Conservation (phyloP, 2,329 filamentous ascomycete genomes). For the Fusarium sp. region DNA sequence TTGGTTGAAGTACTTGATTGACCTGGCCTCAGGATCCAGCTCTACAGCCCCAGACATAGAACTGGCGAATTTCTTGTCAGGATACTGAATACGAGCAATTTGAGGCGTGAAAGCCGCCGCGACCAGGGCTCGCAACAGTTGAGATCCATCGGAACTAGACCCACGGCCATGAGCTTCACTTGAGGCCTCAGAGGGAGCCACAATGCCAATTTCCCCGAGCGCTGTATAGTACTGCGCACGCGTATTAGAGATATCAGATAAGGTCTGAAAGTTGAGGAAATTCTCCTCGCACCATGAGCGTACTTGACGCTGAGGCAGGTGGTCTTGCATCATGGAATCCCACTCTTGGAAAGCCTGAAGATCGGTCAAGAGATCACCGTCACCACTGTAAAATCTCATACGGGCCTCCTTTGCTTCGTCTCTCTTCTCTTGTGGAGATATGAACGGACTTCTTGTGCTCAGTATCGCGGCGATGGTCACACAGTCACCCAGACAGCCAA, state of each 20-base stretch:
- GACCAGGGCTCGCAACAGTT: constrained; percentile 75
- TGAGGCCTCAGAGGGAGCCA: constrained; percentile 56
- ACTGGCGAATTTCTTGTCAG: constrained; percentile 93
- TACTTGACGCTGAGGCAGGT: constrained; percentile 70
- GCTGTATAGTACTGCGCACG: constrained; percentile 86
- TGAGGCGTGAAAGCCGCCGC: constrained; percentile 85
- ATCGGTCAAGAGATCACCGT: constrained; percentile 91
- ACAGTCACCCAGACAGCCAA: constrained; percentile 89
- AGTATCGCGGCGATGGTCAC: constrained; percentile 91
- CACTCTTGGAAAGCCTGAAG: constrained; percentile 86
- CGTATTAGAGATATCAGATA: constrained; percentile 90
- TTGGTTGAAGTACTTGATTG: constrained; percentile 92
- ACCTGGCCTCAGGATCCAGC: constrained; percentile 89
- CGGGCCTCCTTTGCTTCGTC: constrained; percentile 84
- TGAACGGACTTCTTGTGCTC: constrained; percentile 88
- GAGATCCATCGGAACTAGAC: constrained; percentile 47
- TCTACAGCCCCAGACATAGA: constrained; percentile 91
- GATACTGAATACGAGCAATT: constrained; percentile 90
- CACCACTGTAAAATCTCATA: constrained; percentile 76
- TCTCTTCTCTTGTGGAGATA: constrained; percentile 83
- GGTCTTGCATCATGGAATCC: constrained; percentile 71
- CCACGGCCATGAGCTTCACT: constrained; percentile 44
- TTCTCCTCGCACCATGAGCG: constrained; percentile 85
- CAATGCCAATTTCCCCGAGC: constrained; percentile 86
- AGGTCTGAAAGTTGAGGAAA: constrained; percentile 84